Conservation (phyloP, 306 rosid genomes). For the Trifolium subterraneum region DNA sequence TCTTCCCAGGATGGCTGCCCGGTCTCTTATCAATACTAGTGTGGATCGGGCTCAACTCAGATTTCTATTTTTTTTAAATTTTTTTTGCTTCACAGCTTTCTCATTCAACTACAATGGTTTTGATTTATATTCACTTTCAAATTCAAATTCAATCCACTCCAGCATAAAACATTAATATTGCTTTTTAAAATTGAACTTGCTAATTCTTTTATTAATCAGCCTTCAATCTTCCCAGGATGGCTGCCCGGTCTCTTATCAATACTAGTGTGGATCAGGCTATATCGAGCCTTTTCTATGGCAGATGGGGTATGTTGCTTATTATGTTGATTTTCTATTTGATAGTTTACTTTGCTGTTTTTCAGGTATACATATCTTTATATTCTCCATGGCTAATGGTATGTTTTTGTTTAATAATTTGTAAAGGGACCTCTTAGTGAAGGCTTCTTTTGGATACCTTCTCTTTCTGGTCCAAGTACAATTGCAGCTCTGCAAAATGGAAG, state of each 20-base stretch:
- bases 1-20: constrained; percentile 78
- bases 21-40: constrained; percentile 90
- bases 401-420: constrained; percentile 36
- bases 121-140: too few species aligned
- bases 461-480: constrained; percentile 93
- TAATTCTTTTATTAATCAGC: constrained; percentile 5
- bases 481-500: constrained; percentile 89
- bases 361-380: constrained; percentile 24
- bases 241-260: constrained; percentile 87
- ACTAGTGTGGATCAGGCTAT: constrained; percentile 97
- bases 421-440: constrained; percentile 98
- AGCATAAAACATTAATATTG: constrained; percentile 2
- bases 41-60: constrained; percentile 99
- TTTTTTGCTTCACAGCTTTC: too few species aligned
- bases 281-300: constrained; percentile 96
- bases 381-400: constrained; percentile 38
- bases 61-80: too few species aligned
- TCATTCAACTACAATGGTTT: too few species aligned
- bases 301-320: constrained; percentile 66
- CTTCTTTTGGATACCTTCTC: constrained; percentile 99
- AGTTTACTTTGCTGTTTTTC: constrained; percentile 9
- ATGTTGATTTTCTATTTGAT: constrained; percentile 23
- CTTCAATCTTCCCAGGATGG: constrained; percentile 65
- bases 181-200: constrained; percentile 16
- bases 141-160: constrained; percentile 1